Percentiles rank a stretch among this genome's conserved stretches.
phyloP scores from a whole-genome alignment of 1,284 basidiomycete genomes.

The Cryptococcus sp. region DNA sequence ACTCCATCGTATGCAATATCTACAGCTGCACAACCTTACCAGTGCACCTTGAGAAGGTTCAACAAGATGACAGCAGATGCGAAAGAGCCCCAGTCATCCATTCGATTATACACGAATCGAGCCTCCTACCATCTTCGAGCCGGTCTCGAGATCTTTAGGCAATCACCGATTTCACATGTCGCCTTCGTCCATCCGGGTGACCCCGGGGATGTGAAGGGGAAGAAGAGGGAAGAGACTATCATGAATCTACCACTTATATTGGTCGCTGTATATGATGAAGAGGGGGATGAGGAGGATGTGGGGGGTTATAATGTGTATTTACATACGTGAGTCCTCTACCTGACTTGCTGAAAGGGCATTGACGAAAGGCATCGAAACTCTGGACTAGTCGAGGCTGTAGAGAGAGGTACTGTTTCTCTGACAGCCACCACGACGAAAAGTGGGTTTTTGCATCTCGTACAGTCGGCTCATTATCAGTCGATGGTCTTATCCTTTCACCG shows the following conservation, averaged over 20 bases:
- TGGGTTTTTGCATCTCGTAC: background rate
- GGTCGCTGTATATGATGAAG: slow-evolving; percentile 6
- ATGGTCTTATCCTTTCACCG: slow-evolving; percentile 22
- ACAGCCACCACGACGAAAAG: slow-evolving; percentile 19
- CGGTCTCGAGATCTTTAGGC: slow-evolving; percentile 12
- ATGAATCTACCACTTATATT: slow-evolving; percentile 24
- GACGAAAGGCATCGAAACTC: slow-evolving; percentile 15
- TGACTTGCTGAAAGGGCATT: background rate
- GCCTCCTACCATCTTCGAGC: slow-evolving; percentile 17
- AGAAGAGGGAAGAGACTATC: slow-evolving; percentile 12
- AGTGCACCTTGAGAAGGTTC: too few relatives aligned
- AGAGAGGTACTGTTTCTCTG: slow-evolving; percentile 9
- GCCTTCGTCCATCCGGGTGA: slow-evolving; percentile 24
- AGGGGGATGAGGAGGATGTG: slow-evolving; percentile 13
- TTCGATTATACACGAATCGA: slow-evolving; percentile 16
- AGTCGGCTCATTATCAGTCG: slow-evolving; percentile 8
- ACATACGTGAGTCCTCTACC: slow-evolving; percentile 14
- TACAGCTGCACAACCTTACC: too few relatives aligned
- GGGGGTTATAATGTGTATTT: slow-evolving; percentile 13
- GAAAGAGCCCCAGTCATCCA: slow-evolving; percentile 4
- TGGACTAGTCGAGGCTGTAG: slow-evolving; percentile 18
- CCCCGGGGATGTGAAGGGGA: background rate
- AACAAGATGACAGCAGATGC: too few relatives aligned
- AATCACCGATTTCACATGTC: slow-evolving; percentile 14
- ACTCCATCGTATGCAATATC: too few relatives aligned